Evolutionary conservation across 306 rosid species (phyloP).

Genomic region (Rosa persica): DNA sequence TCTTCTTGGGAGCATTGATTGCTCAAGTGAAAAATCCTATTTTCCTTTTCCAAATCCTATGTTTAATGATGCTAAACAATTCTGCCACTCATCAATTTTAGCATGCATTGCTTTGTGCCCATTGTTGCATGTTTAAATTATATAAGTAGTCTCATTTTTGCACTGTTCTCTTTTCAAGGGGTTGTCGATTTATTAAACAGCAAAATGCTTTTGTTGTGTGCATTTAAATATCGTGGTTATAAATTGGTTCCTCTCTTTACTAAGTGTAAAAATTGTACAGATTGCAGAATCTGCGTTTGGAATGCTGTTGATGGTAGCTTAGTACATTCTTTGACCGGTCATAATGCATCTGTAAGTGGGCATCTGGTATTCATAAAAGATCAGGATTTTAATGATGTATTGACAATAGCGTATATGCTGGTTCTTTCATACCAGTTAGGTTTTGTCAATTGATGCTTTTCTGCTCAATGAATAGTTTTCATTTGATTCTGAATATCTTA

Average conservation of each 20-base stretch:
- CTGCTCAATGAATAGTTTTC: constrained; percentile 14
- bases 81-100: not conserved
- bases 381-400: not conserved
- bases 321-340: constrained; percentile 92
- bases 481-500: constrained; percentile 15
- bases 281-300: constrained; percentile 98
- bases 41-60: not conserved
- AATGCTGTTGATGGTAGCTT: constrained; percentile 95
- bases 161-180: not conserved
- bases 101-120: not conserved
- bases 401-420: constrained; percentile 1
- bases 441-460: constrained; percentile 18
- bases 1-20: not conserved
- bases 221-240: not conserved
- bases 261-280: constrained; percentile 34
- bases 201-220: not conserved
- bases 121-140: not conserved
- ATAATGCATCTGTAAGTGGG: constrained; percentile 65
- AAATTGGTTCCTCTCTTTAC: not conserved
- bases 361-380: constrained; percentile 8
- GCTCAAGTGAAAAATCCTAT: constrained; percentile 1
- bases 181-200: not conserved
- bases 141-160: not conserved
- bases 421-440: constrained; percentile 1
- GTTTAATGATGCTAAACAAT: not conserved